These are phyloP conservation scores for Colletotrichum phormii DNA, from an alignment of 2,329 filamentous ascomycete genomes.

Conservation along the genomic window DNA sequence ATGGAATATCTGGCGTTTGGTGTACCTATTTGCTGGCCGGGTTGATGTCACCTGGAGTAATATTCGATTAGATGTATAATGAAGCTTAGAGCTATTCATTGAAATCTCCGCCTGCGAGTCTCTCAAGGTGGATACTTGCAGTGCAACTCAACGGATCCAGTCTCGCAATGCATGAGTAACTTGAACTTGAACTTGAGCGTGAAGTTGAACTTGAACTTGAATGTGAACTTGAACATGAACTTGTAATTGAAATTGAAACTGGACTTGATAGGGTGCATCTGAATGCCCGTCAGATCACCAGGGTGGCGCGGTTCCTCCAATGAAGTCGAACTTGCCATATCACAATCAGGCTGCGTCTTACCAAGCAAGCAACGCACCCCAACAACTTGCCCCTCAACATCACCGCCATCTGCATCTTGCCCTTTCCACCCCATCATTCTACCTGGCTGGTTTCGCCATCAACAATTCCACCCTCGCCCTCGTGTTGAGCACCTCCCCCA, in stretches of 20 bases:
- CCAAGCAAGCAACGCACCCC: not conserved
- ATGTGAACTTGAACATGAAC: no score
- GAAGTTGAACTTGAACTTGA: no score
- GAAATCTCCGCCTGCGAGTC: not conserved
- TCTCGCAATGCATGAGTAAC: not conserved
- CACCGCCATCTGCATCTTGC: rapidly evolving
- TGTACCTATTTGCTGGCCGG: not conserved
- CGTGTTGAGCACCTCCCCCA: no score
- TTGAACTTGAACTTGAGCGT: no score
- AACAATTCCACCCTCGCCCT: no score
- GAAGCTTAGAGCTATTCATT: not conserved
- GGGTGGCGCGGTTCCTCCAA: not conserved
- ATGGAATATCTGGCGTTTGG: not conserved
- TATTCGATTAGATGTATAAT: not conserved
- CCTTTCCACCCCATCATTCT: rapidly evolving
- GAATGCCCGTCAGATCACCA: not conserved
- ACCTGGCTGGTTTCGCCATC: not conserved
- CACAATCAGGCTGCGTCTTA: not conserved
- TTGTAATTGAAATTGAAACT: no score
- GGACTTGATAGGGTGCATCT: not conserved
- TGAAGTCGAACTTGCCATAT: not conserved
- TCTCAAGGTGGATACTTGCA: not conserved
- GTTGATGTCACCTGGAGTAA: not conserved
- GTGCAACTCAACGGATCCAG: not conserved
- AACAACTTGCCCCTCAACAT: rapidly evolving